Evolutionary conservation across 2,329 filamentous ascomycete species (phyloP).

Genomic region (Neonectria coccinea): DNA sequence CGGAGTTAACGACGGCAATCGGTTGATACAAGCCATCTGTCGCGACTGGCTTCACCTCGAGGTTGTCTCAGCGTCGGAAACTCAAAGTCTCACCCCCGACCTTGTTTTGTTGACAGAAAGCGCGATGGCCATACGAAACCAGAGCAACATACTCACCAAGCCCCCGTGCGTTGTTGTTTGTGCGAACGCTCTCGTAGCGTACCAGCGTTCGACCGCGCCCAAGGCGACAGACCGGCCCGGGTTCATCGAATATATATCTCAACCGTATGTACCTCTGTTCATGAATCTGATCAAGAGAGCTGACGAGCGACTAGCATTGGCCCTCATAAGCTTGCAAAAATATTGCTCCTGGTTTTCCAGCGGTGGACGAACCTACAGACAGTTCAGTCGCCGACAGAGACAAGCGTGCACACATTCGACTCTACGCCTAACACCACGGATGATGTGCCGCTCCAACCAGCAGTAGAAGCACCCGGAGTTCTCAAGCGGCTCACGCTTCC

Average conservation of each 20-base stretch:
- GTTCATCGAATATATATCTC: slow-evolving; percentile 54
- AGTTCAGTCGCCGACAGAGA: slow-evolving; percentile 6
- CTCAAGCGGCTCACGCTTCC: not conserved
- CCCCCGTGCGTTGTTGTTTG: slow-evolving; percentile 50
- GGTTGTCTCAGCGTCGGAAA: slow-evolving; percentile 21
- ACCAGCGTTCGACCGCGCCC: slow-evolving; percentile 38
- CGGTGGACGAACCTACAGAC: slow-evolving; percentile 44
- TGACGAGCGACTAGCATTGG: slow-evolving; percentile 45
- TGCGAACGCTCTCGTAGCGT: slow-evolving; percentile 47
- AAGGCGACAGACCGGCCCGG: slow-evolving; percentile 33
- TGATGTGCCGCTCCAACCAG: not conserved
- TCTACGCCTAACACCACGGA: not conserved
- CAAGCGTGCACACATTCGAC: not conserved
- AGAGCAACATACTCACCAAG: slow-evolving; percentile 24
- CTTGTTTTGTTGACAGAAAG: slow-evolving; percentile 43
- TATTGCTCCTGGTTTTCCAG: slow-evolving; percentile 45
- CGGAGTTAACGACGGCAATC: slow-evolving; percentile 11
- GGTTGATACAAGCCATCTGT: slow-evolving; percentile 35
- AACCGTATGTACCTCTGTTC: slow-evolving; percentile 47
- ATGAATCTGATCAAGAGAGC: not conserved
- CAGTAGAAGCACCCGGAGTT: not conserved
- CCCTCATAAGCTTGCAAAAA: slow-evolving; percentile 53
- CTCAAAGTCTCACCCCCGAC: slow-evolving; percentile 38
- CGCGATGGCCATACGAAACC: slow-evolving; percentile 15
- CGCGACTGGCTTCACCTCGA: slow-evolving; percentile 41